phyloP scores from a whole-genome alignment of 192 early-diverging fungal genomes.

The Umbelopsis vinacea region DNA sequence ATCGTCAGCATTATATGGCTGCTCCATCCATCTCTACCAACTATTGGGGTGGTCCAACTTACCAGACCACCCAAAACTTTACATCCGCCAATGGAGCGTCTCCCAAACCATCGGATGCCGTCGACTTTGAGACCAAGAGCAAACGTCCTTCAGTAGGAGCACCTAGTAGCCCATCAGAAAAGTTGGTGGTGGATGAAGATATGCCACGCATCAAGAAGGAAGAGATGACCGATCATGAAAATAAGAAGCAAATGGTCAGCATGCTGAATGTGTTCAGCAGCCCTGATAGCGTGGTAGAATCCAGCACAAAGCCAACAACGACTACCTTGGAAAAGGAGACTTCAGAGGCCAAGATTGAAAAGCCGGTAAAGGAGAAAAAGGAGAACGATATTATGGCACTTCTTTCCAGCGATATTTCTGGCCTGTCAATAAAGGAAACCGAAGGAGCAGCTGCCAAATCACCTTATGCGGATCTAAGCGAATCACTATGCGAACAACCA shows the following conservation, averaged over 20 bases:
- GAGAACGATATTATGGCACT: conserved; percentile 8
- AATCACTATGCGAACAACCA: background rate
- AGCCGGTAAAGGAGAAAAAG: background rate
- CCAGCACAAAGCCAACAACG: background rate
- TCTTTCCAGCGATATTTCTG: conserved; percentile 8
- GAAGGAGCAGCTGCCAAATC: background rate
- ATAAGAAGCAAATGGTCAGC: conserved; percentile 21
- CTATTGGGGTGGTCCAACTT: conserved; percentile 9
- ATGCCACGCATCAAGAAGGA: conserved; percentile 17
- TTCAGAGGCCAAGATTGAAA: background rate
- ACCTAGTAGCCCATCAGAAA: background rate
- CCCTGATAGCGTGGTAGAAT: background rate
- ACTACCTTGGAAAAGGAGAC: background rate
- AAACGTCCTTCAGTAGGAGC: background rate
- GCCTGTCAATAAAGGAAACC: conserved; percentile 13
- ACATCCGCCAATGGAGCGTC: background rate
- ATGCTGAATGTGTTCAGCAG: conserved; percentile 13
- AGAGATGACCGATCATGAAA: conserved; percentile 16
- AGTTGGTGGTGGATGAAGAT: background rate
- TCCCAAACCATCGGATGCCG: conserved; percentile 5
- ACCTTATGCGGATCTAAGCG: conserved; percentile 1
- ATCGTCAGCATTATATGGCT: conserved; percentile 4
- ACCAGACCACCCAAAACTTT: conserved; percentile 17
- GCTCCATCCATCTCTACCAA: background rate
- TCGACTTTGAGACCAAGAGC: conserved; percentile 3